Percentiles rank a stretch among this genome's conserved stretches.
Evolutionary conservation across 371 early-diverging fungal genomes (phyloP).

Genomic region (Rhizopus delemar): DNA sequence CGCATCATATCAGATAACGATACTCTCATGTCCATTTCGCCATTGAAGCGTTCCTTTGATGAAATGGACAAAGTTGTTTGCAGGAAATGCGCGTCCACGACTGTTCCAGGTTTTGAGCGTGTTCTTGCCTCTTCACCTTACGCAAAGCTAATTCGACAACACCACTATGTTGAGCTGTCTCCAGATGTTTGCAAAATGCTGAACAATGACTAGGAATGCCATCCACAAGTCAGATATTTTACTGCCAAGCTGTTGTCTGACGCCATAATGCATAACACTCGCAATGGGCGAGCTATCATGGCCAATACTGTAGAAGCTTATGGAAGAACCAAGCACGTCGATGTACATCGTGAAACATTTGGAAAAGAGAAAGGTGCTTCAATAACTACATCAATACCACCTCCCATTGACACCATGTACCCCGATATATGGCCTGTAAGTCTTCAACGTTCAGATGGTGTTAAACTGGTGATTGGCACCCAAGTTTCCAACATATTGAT

Average conservation of each 20-base stretch:
- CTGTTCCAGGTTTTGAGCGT: neutral
- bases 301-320: conserved; percentile 28
- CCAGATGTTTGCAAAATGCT: neutral
- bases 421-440: conserved; percentile 12
- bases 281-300: conserved; percentile 22
- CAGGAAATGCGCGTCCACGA: neutral
- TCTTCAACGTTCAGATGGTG: conserved; percentile 6
- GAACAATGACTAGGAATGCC: conserved; percentile 13
- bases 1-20: neutral
- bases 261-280: conserved; percentile 16
- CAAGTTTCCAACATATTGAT: conserved; percentile 16
- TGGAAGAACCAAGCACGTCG: conserved; percentile 16
- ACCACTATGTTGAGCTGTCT: neutral
- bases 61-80: conserved; percentile 1
- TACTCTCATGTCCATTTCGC: neutral
- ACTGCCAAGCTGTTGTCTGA: conserved; percentile 20
- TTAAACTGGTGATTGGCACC: conserved; percentile 10
- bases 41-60: conserved; percentile 6
- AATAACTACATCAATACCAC: neutral
- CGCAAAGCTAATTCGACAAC: neutral
- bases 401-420: neutral
- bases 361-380: neutral
- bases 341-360: conserved; percentile 15
- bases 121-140: conserved; percentile 3
- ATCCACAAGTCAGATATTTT: conserved; percentile 16